A percentile compares a stretch with the other conserved stretches of the same genome.
phyloP scores from a whole-genome alignment of 257 asterid genomes.

The Solanum rostratum region DNA sequence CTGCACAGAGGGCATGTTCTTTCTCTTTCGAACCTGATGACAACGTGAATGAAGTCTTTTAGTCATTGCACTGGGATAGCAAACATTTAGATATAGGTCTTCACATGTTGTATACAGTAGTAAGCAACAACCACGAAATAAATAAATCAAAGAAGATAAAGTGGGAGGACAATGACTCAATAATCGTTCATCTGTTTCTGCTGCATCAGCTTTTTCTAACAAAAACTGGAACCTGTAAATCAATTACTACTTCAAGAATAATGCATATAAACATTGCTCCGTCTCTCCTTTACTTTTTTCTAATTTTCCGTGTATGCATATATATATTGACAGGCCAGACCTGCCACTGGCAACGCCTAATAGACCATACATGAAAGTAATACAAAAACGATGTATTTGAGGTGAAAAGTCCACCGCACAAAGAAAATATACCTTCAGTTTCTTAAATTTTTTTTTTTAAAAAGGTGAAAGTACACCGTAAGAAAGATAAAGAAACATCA shows the following conservation, averaged over 20 bases:
- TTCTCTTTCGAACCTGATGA: conserved; percentile 39
- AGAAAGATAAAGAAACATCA: background rate
- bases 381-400: background rate
- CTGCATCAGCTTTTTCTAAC: background rate
- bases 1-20: conserved; percentile 49
- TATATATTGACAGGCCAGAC: background rate
- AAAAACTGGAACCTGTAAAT: background rate
- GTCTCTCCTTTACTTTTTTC: background rate
- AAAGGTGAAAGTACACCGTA: no score
- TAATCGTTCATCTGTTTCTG: background rate
- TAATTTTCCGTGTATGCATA: background rate
- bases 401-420: background rate
- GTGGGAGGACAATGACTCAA: background rate
- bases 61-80: background rate
- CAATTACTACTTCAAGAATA: background rate
- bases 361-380: background rate
- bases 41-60: background rate
- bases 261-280: background rate
- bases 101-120: no score
- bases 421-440: background rate
- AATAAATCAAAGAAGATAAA: background rate
- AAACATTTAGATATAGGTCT: background rate
- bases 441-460: background rate
- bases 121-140: background rate
- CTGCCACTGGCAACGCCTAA: background rate